A percentile compares a stretch with the other conserved stretches of the same genome.
phyloP scores from a whole-genome alignment of 1,139 yeast species.

The Scheffersomyces segobiensis region DNA sequence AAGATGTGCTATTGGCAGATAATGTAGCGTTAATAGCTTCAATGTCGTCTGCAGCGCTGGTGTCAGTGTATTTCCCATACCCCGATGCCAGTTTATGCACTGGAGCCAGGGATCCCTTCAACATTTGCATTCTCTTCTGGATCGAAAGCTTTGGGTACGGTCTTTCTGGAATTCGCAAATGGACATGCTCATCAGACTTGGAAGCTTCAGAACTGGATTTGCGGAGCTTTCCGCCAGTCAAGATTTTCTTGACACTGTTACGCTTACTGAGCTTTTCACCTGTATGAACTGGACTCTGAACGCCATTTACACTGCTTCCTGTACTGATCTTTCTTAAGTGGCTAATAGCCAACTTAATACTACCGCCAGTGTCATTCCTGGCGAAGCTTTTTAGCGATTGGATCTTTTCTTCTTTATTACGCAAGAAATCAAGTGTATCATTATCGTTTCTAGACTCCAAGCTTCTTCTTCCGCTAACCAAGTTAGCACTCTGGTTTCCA shows the following conservation, averaged over 20 bases:
- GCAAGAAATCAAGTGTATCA: slow-evolving; percentile 56
- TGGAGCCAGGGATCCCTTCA: slow-evolving; percentile 47
- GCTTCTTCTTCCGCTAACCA: slow-evolving; percentile 8
- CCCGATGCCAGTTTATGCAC: slow-evolving; percentile 67
- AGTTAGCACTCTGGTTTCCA: slow-evolving; percentile 1
- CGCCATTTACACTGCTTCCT: slow-evolving; percentile 29
- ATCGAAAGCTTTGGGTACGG: slow-evolving; percentile 44
- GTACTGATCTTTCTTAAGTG: slow-evolving; percentile 42
- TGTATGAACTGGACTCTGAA: background rate
- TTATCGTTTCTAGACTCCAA: slow-evolving; percentile 19
- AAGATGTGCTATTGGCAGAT: slow-evolving; percentile 7
- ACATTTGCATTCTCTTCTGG: slow-evolving; percentile 66
- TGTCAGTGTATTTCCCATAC: slow-evolving; percentile 70
- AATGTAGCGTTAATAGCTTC: slow-evolving; percentile 34
- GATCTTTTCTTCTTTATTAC: slow-evolving; percentile 42
- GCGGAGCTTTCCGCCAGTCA: slow-evolving; percentile 39
- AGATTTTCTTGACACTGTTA: slow-evolving; percentile 42
- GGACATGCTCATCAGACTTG: background rate
- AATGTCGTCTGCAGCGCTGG: slow-evolving; percentile 37
- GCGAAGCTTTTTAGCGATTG: slow-evolving; percentile 5
- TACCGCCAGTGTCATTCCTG: slow-evolving; percentile 46
- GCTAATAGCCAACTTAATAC: slow-evolving; percentile 38
- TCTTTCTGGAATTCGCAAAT: slow-evolving; percentile 9
- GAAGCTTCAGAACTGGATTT: slow-evolving; percentile 14
- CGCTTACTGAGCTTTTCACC: slow-evolving; percentile 24